These are phyloP conservation scores for Pichia sp. DNA, from an alignment of 1,139 yeast genomes.

Conservation along the genomic window DNA sequence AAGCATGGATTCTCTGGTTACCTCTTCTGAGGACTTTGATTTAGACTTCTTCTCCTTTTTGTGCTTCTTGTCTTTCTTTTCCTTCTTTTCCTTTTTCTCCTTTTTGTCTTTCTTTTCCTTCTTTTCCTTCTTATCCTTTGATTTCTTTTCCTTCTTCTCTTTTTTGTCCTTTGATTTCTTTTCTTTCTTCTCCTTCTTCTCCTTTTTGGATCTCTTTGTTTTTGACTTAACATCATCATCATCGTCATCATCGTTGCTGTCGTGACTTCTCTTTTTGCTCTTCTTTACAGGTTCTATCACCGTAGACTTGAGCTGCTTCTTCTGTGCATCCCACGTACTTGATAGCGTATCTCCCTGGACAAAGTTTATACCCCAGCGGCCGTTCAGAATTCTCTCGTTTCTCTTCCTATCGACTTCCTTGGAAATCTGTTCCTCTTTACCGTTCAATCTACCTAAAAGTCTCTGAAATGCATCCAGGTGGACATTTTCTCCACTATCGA, in stretches of 20 bases:
- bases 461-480: slow-evolving; percentile 93
- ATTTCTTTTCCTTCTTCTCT: slow-evolving; percentile 28
- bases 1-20: slow-evolving; percentile 35
- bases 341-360: slow-evolving; percentile 75
- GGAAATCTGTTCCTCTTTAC: slow-evolving; percentile 54
- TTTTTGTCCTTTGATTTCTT: slow-evolving; percentile 26
- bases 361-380: slow-evolving; percentile 83
- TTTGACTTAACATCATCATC: slow-evolving; percentile 17
- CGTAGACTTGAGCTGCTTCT: slow-evolving; percentile 31
- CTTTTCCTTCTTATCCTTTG: slow-evolving; percentile 26
- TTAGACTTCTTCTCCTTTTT: slow-evolving; percentile 27
- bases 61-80: slow-evolving; percentile 22
- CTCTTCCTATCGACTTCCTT: slow-evolving; percentile 60
- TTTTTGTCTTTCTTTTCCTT: slow-evolving; percentile 25
- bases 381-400: slow-evolving; percentile 59
- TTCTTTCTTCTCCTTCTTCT: slow-evolving; percentile 14
- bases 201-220: slow-evolving; percentile 18
- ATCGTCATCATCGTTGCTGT: slow-evolving; percentile 13
- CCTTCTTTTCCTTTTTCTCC: slow-evolving; percentile 30
- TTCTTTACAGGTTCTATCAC: slow-evolving; percentile 10
- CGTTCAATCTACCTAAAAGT: slow-evolving; percentile 78
- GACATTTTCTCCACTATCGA: slow-evolving; percentile 76
- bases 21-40: slow-evolving; percentile 23
- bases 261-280: slow-evolving; percentile 10
- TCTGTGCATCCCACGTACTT: slow-evolving; percentile 78